Percentiles rank a stretch among this genome's conserved stretches.
Evolutionary conservation across 2,329 filamentous ascomycete genomes (phyloP).

Genomic region (Shiraia sp.): DNA sequence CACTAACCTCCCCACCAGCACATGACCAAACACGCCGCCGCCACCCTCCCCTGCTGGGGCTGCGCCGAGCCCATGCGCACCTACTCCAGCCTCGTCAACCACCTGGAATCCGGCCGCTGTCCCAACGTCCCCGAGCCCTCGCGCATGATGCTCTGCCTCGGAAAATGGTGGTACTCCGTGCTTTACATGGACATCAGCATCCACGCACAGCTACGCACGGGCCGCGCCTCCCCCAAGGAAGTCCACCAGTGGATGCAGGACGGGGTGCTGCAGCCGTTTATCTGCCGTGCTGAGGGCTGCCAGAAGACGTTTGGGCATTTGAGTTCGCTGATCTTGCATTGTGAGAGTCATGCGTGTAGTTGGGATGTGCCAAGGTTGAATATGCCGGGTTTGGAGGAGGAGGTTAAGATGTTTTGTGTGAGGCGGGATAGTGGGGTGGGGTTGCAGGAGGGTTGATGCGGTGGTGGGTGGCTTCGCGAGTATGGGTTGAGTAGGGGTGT

Average conservation of each 20-base stretch:
- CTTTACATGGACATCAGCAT: constrained; percentile 42
- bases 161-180: constrained; percentile 39
- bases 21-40: constrained; percentile 30
- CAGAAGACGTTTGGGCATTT: constrained; percentile 29
- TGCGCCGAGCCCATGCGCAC: constrained; percentile 28
- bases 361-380: constrained; percentile 32
- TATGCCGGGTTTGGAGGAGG: constrained; percentile 24
- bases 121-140: constrained; percentile 65
- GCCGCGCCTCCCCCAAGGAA: constrained; percentile 23
- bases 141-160: constrained; percentile 25
- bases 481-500: no score
- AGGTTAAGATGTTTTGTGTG: constrained; percentile 19
- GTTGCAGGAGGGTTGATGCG: no score
- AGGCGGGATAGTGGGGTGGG: constrained; percentile 14
- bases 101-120: constrained; percentile 65
- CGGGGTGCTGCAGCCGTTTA: constrained; percentile 31
- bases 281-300: constrained; percentile 32
- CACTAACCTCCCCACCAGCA: constrained; percentile 21
- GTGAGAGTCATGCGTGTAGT: constrained; percentile 31
- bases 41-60: constrained; percentile 29
- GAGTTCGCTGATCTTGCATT: constrained; percentile 32
- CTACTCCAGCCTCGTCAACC: constrained; percentile 33
- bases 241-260: constrained; percentile 27
- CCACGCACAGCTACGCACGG: constrained; percentile 35
- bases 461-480: no score